These are phyloP conservation scores for Nitzschia sp. DNA, from an alignment of 108 stramenopile species.

Conservation along the genomic window DNA sequence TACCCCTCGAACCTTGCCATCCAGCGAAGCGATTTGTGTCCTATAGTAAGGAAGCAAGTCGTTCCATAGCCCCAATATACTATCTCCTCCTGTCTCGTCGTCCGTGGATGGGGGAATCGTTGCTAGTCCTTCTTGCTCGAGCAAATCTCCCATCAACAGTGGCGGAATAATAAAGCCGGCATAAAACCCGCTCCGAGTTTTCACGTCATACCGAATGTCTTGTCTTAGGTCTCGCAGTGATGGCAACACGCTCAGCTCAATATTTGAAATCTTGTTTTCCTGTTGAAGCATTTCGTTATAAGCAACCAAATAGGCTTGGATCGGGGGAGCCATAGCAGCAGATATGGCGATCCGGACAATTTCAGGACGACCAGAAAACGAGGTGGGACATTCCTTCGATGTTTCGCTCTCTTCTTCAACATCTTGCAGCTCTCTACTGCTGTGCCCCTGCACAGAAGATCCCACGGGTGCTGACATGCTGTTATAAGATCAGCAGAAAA, in stretches of 20 bases:
- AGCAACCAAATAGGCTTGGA: conserved; percentile 17
- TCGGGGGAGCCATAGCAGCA: not conserved
- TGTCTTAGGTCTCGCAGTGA: conserved; percentile 24
- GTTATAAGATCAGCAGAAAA: not conserved
- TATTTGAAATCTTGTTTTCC: not conserved
- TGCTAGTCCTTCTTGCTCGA: not conserved
- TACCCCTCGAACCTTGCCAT: conserved; percentile 27
- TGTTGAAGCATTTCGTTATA: conserved; percentile 11
- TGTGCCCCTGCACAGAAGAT: too few relatives aligned
- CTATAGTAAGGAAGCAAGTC: conserved; percentile 37
- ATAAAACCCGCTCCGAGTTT: not conserved
- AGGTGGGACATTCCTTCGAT: not conserved
- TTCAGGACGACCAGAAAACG: not conserved
- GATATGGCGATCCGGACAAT: conserved; percentile 17
- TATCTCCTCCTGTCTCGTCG: not conserved
- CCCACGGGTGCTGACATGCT: too few relatives aligned
- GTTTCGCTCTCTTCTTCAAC: not conserved
- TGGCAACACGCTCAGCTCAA: conserved; percentile 11
- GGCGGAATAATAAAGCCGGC: conserved; percentile 40
- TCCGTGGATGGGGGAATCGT: not conserved
- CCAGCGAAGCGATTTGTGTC: conserved; percentile 22
- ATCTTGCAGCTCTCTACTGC: conserved; percentile 1
- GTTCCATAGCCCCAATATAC: not conserved
- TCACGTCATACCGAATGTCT: conserved; percentile 19
- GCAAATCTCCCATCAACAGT: conserved; percentile 26